Evolutionary conservation across 306 rosid genomes (phyloP).

Genomic region (Senna siamea): DNA sequence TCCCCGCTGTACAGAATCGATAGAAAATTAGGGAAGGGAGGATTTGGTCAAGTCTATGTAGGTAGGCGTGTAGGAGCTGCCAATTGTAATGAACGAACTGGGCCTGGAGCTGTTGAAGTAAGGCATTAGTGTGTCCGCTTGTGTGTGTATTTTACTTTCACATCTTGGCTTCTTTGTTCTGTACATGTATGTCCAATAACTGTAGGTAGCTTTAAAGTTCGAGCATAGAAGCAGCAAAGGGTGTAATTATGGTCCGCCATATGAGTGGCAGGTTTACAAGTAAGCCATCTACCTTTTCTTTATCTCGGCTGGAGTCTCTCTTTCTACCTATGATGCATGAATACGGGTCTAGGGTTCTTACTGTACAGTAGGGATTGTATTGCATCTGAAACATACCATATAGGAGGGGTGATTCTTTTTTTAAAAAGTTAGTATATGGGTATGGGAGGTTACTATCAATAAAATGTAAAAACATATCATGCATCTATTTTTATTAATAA

Average conservation of each 20-base stretch:
- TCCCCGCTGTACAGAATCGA: conserved; percentile 79
- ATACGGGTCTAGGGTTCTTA: no score
- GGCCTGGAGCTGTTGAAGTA: conserved; percentile 80
- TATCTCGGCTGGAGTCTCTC: conserved; percentile 1
- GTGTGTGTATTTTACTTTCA: background rate
- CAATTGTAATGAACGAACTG: conserved; percentile 59
- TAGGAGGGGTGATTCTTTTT: background rate
- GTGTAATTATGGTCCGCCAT: conserved; percentile 89
- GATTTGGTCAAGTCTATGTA: conserved; percentile 94
- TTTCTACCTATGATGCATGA: background rate
- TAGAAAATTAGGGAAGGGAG: conserved; percentile 90
- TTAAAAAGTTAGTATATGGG: background rate
- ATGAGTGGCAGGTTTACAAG: conserved; percentile 97
- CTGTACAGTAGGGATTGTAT: no score
- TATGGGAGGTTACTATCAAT: background rate
- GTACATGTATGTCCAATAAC: background rate
- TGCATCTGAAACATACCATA: no score
- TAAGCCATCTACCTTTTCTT: conserved; percentile 45
- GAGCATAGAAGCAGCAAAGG: conserved; percentile 97
- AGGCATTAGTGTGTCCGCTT: conserved; percentile 43
- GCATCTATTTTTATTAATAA: no score
- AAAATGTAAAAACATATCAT: background rate
- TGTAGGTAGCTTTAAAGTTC: conserved; percentile 92
- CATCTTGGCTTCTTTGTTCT: background rate
- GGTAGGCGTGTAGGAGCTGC: conserved; percentile 70